Evolutionary conservation across 257 asterid species (phyloP).

Genomic region (Rhazya stricta): DNA sequence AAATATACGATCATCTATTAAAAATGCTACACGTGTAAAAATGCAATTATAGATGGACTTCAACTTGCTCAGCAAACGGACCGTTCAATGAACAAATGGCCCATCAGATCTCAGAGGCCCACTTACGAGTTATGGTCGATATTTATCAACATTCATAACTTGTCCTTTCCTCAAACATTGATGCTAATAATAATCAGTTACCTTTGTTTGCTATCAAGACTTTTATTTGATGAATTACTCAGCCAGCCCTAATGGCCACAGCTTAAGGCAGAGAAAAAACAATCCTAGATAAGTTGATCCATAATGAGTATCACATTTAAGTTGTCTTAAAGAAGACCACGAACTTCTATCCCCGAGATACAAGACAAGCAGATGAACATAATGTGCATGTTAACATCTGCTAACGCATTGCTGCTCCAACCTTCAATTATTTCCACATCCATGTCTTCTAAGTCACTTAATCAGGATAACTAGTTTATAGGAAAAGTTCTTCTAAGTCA

Average conservation of each 20-base stretch:
- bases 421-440: too few species aligned
- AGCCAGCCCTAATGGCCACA: background rate
- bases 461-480: too few species aligned
- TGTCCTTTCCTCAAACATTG: background rate
- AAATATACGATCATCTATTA: background rate
- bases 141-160: background rate
- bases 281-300: too few species aligned
- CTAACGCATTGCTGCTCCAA: too few species aligned
- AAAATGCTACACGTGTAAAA: background rate
- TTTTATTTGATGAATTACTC: background rate
- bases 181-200: background rate
- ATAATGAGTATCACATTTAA: too few species aligned
- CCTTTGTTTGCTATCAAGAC: background rate
- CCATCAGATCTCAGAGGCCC: background rate
- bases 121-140: background rate
- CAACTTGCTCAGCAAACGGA: background rate
- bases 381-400: too few species aligned
- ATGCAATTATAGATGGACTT: background rate
- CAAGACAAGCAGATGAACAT: too few species aligned
- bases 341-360: too few species aligned
- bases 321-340: too few species aligned
- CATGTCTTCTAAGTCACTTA: background rate
- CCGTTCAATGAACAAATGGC: background rate
- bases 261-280: background rate
- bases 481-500: too few species aligned